Conservation (phyloP, 1,139 yeast species). For the Debaryomyces coudertii region DNA sequence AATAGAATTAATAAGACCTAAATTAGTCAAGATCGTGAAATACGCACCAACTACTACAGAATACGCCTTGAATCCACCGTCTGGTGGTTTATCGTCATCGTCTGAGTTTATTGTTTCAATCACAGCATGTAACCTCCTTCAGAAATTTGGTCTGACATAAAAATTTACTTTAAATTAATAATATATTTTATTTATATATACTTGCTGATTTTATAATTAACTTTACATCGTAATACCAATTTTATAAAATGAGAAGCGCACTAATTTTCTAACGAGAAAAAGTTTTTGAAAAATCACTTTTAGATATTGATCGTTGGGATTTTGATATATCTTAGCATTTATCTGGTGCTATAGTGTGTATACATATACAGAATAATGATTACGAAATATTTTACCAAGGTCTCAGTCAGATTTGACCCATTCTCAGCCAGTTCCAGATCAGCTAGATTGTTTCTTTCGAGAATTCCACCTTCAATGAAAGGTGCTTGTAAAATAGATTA, state of each 20-base stretch:
- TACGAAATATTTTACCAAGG: conserved; percentile 80
- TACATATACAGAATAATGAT: conserved; percentile 52
- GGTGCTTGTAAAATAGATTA: conserved; percentile 53
- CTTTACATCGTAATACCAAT: no score
- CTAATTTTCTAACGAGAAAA: conserved; percentile 1
- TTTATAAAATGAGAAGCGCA: background rate
- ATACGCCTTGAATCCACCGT: conserved; percentile 65
- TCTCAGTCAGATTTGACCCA: conserved; percentile 80
- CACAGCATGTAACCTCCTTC: background rate
- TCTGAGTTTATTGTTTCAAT: background rate
- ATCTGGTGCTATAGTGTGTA: background rate
- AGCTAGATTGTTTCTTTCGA: conserved; percentile 77
- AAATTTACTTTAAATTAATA: no score
- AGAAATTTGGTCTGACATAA: background rate
- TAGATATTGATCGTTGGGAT: background rate
- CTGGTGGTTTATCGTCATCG: conserved; percentile 42
- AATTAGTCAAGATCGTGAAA: conserved; percentile 56
- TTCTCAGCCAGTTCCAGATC: conserved; percentile 73
- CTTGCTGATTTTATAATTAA: no score
- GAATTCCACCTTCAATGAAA: conserved; percentile 73
- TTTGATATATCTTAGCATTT: background rate
- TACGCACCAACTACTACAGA: conserved; percentile 65
- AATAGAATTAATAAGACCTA: conserved; percentile 64
- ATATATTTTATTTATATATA: no score
- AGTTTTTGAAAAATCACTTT: conserved; percentile 2